phyloP scores from a whole-genome alignment of 2,329 filamentous ascomycete species.

The Amauroascus verrucosus region DNA sequence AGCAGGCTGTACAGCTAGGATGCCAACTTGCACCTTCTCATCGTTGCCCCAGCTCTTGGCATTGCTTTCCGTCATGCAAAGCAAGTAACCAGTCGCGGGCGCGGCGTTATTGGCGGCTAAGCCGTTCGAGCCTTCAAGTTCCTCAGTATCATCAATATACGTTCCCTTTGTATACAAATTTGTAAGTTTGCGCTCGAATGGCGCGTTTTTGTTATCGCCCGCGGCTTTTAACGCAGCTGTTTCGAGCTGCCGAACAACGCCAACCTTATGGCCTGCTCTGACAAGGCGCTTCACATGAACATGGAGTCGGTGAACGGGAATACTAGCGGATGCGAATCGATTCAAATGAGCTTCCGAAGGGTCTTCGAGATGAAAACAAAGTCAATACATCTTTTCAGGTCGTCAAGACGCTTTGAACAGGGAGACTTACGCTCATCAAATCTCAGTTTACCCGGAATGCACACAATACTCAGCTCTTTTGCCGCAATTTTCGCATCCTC shows the following conservation, averaged over 20 bases:
- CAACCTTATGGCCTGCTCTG: conserved; percentile 87
- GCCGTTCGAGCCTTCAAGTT: conserved; percentile 45
- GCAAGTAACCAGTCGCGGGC: conserved; percentile 67
- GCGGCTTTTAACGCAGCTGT: conserved; percentile 92
- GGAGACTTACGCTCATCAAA: conserved; percentile 70
- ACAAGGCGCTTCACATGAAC: conserved; percentile 93
- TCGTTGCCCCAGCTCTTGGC: conserved; percentile 74
- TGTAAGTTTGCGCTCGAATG: conserved; percentile 85
- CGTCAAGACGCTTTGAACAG: conserved; percentile 9
- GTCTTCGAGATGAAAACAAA: conserved; percentile 37
- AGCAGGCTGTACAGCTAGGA: conserved; percentile 87
- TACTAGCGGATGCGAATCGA: conserved; percentile 88
- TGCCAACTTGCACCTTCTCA: conserved; percentile 83
- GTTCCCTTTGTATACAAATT: conserved; percentile 98
- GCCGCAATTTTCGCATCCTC: conserved; percentile 85
- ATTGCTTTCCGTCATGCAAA: conserved; percentile 80
- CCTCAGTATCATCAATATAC: conserved; percentile 87
- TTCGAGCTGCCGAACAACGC: conserved; percentile 86
- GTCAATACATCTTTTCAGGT: background rate
- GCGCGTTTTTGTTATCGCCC: conserved; percentile 85
- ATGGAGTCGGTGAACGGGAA: conserved; percentile 80
- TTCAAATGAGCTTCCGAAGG: conserved; percentile 85
- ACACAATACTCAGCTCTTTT: conserved; percentile 87
- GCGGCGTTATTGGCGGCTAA: conserved; percentile 45
- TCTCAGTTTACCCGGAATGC: conserved; percentile 87